phyloP scores from a whole-genome alignment of 192 early-diverging fungal genomes.

The Gamsiella multidivaricata region DNA sequence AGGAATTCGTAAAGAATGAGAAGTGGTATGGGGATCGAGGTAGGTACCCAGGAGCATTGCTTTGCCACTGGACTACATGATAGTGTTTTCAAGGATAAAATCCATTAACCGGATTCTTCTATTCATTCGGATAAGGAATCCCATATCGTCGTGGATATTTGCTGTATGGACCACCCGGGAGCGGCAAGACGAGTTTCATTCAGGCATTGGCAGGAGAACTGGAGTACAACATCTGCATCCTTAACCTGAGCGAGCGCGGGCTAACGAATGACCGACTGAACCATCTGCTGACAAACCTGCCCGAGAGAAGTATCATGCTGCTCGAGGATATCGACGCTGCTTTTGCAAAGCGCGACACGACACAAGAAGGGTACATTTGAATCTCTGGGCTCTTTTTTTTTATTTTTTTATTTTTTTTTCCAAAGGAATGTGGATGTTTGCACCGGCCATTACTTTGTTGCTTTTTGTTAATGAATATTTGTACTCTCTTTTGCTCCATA shows the following conservation, averaged over 20 bases:
- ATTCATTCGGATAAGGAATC: constrained; percentile 61
- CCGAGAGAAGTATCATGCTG: constrained; percentile 82
- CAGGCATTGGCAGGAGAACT: constrained; percentile 89
- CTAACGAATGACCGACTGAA: constrained; percentile 88
- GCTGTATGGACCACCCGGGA: constrained; percentile 89
- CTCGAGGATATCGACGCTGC: constrained; percentile 90
- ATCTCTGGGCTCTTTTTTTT: not conserved
- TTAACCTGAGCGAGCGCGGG: constrained; percentile 85
- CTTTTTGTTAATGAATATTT: not conserved
- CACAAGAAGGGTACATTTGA: constrained; percentile 71
- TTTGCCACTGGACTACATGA: not conserved
- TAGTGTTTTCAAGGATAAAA: not conserved
- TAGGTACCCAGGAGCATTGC: not conserved
- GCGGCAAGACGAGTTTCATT: constrained; percentile 93
- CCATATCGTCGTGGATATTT: constrained; percentile 93
- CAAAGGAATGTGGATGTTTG: too few species aligned
- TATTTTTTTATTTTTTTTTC: too few species aligned
- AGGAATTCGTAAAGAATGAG: constrained; percentile 80
- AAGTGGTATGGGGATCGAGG: constrained; percentile 87
- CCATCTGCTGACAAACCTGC: constrained; percentile 81
- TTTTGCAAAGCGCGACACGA: constrained; percentile 75
- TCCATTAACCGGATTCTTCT: not conserved
- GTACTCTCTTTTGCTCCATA: constrained; percentile 6
- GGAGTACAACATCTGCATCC: constrained; percentile 90
- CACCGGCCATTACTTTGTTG: not conserved